phyloP scores from a whole-genome alignment of 495 filamentous ascomycete species.

The Apodospora peruviana region DNA sequence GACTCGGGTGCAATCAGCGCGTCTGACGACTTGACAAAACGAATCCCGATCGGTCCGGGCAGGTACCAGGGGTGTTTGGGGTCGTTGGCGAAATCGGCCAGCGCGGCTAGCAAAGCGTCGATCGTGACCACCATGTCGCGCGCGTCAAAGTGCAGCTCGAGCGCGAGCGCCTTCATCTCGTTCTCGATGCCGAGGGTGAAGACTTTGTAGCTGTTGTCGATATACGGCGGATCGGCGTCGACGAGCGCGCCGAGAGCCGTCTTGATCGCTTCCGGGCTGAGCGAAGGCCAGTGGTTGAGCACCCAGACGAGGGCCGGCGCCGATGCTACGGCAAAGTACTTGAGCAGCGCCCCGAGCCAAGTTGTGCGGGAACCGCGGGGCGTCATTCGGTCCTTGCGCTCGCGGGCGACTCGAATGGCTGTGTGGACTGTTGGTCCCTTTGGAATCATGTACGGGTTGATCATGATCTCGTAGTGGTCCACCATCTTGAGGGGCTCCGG shows the following conservation, averaged over 20 bases:
- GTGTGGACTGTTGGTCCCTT: neutral
- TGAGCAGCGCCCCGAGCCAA: neutral
- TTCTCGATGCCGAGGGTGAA: slow-evolving; percentile 9
- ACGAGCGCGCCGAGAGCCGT: slow-evolving; percentile 1
- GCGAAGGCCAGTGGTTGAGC: neutral
- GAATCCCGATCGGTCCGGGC: slow-evolving; percentile 6
- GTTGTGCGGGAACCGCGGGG: neutral
- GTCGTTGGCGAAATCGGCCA: neutral
- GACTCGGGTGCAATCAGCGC: slow-evolving; percentile 9
- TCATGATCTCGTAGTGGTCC: slow-evolving; percentile 12
- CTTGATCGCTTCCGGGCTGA: neutral
- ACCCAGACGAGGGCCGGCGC: neutral
- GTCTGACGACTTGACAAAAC: slow-evolving; percentile 6
- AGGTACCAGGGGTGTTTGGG: slow-evolving; percentile 3
- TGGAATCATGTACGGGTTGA: slow-evolving; percentile 9
- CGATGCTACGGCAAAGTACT: neutral
- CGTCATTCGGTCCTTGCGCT: neutral
- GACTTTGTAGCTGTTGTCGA: slow-evolving; percentile 7
- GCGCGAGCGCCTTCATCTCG: slow-evolving; percentile 3
- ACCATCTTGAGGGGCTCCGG: neutral
- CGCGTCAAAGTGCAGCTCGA: slow-evolving; percentile 12
- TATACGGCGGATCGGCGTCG: slow-evolving; percentile 7
- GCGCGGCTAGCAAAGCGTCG: slow-evolving; percentile 1
- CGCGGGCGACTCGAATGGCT: slow-evolving; percentile 5
- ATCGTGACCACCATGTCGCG: neutral